Conservation (phyloP, 345 rosid genomes). For the Trapa bicornis region DNA sequence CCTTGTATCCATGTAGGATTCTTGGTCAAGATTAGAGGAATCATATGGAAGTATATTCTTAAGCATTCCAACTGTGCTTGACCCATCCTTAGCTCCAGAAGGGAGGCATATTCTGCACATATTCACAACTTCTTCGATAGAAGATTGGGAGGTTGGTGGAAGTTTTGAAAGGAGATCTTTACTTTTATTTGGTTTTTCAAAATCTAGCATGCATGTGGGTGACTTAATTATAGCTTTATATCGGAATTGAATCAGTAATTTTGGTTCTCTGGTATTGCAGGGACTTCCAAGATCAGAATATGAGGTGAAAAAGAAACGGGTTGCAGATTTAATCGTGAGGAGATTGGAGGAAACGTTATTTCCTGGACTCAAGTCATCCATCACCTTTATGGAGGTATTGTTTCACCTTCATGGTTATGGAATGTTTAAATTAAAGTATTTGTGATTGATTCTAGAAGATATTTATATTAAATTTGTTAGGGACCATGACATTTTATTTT, state of each 20-base stretch:
- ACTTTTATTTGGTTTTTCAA: conserved; percentile 19
- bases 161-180: not conserved
- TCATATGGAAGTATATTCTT: conserved; percentile 91
- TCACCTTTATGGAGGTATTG: conserved; percentile 69
- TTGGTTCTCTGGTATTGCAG: conserved; percentile 19
- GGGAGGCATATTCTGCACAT: conserved; percentile 82
- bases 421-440: not conserved
- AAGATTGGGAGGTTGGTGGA: conserved; percentile 70
- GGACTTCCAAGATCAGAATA: conserved; percentile 63
- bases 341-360: conserved; percentile 78
- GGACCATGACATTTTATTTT: not conserved
- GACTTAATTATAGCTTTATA: not conserved
- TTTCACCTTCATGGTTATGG: not conserved
- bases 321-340: conserved; percentile 48
- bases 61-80: conserved; percentile 92
- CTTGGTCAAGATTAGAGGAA: conserved; percentile 63
- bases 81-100: conserved; percentile 73
- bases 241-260: not conserved
- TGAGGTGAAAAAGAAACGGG: conserved; percentile 59
- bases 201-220: not conserved
- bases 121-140: conserved; percentile 76
- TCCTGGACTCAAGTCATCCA: conserved; percentile 68
- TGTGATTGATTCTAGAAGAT: not conserved
- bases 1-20: conserved; percentile 28
- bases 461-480: not conserved